phyloP scores from a whole-genome alignment of 2,329 filamentous ascomycete genomes.

The Exophiala bonariae region DNA sequence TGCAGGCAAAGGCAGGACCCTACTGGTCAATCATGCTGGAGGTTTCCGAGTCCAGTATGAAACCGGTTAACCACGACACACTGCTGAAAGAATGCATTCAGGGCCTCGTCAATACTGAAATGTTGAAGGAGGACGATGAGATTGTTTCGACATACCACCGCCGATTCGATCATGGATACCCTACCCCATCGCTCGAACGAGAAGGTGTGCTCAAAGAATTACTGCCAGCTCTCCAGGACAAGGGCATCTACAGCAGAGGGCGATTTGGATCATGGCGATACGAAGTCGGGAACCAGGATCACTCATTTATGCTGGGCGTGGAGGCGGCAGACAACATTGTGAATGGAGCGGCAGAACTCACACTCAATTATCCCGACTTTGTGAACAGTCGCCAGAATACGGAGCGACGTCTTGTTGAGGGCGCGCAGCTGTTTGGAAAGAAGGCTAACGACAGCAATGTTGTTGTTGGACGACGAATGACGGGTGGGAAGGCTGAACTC shows the following conservation, averaged over 20 bases:
- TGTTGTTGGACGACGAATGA: constrained; percentile 26
- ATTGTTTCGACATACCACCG: constrained; percentile 98
- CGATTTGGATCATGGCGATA: constrained; percentile 98
- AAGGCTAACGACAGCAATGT: constrained; percentile 30
- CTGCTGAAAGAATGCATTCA: constrained; percentile 89
- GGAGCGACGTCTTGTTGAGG: constrained; percentile 63
- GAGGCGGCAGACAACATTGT: constrained; percentile 90
- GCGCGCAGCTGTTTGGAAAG: constrained; percentile 59
- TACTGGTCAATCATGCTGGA: constrained; percentile 99
- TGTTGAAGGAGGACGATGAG: constrained; percentile 88
- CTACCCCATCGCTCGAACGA: constrained; percentile 90
- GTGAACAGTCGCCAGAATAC: constrained; percentile 72
- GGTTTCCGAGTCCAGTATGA: constrained; percentile 92
- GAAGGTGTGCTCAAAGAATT: constrained; percentile 92
- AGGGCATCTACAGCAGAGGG: constrained; percentile 92
- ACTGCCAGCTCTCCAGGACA: constrained; percentile 84
- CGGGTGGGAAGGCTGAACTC: constrained; percentile 26
- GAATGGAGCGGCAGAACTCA: constrained; percentile 85
- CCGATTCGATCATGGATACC: constrained; percentile 97
- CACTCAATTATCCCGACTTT: constrained; percentile 94
- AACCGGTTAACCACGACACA: constrained; percentile 85
- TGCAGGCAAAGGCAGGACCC: constrained; percentile 77
- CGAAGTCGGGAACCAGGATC: constrained; percentile 95
- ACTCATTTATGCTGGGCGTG: constrained; percentile 96
- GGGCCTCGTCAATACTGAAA: constrained; percentile 95